Evolutionary conservation across 371 early-diverging fungal genomes (phyloP).

Genomic region (Mucor indicus): DNA sequence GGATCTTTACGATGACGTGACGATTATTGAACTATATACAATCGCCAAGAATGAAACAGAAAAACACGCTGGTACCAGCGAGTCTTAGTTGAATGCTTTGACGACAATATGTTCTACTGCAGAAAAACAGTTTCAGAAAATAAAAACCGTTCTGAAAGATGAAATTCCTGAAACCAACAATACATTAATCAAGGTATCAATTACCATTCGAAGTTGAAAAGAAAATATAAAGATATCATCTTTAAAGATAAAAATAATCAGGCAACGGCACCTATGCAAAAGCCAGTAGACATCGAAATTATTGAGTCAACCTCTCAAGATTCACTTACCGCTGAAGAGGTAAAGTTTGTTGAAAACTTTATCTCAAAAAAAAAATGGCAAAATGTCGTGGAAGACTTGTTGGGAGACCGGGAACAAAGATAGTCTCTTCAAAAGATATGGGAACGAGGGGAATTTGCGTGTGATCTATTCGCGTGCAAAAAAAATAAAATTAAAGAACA

Average conservation of each 20-base stretch:
- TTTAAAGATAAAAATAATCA: constrained; percentile 4
- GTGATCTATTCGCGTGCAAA: constrained; percentile 3
- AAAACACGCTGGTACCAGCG: background rate
- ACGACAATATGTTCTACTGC: background rate
- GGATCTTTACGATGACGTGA: background rate
- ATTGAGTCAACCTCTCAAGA: constrained; percentile 3
- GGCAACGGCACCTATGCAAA: constrained; percentile 6
- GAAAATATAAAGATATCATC: constrained; percentile 5
- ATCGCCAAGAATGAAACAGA: constrained; percentile 3
- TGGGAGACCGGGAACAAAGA: constrained; percentile 6
- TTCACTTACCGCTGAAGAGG: constrained; percentile 1
- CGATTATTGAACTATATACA: constrained; percentile 1
- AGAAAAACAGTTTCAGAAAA: constrained; percentile 4
- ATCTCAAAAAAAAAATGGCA: constrained; percentile 7
- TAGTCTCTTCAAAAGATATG: constrained; percentile 5
- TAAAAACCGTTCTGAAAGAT: constrained; percentile 1
- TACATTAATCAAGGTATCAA: constrained; percentile 6
- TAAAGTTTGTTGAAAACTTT: constrained; percentile 8
- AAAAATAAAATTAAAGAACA: constrained; percentile 5
- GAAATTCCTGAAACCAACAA: background rate
- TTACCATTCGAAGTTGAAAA: constrained; percentile 8
- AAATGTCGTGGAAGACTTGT: constrained; percentile 10
- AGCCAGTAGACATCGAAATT: constrained; percentile 4
- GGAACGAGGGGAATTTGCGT: constrained; percentile 4
- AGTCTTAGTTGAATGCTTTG: constrained; percentile 4